Evolutionary conservation across 768 basidiomycete genomes (phyloP).

Genomic region (Russula sp.): DNA sequence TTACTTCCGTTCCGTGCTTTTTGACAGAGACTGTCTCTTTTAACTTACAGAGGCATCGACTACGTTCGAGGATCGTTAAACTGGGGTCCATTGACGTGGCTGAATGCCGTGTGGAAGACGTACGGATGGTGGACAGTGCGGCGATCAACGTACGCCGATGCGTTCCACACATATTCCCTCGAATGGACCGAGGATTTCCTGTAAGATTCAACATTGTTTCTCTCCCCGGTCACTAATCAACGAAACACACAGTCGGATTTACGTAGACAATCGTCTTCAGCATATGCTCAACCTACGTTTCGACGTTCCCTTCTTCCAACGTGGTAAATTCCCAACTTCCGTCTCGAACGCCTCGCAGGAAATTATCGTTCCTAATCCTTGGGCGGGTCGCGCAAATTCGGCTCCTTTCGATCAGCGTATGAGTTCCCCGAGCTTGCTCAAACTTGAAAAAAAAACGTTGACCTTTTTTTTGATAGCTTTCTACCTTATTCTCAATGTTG

Average conservation of each 20-base stretch:
- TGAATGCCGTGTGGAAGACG: conserved; percentile 57
- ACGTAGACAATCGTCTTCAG: conserved; percentile 80
- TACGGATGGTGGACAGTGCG: conserved; percentile 74
- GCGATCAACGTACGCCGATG: conserved; percentile 61
- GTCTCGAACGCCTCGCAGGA: conserved; percentile 58
- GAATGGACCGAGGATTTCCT: conserved; percentile 85
- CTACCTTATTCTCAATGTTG: conserved; percentile 81
- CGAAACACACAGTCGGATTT: conserved; percentile 52
- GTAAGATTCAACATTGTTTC: conserved; percentile 41
- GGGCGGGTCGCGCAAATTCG: conserved; percentile 62
- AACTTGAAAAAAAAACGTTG: neutral
- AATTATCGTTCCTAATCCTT: conserved; percentile 67
- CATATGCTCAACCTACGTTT: conserved; percentile 69
- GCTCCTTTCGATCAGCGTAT: conserved; percentile 83
- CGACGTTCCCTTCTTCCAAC: conserved; percentile 73
- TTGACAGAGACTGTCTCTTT: conserved; percentile 31
- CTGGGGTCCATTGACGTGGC: conserved; percentile 47
- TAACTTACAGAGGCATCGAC: conserved; percentile 42
- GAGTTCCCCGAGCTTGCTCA: conserved; percentile 1
- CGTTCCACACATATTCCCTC: conserved; percentile 78
- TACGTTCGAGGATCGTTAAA: conserved; percentile 47
- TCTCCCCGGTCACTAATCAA: conserved; percentile 24
- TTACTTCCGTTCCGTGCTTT: neutral
- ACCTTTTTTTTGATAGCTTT: conserved; percentile 49
- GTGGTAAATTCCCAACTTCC: conserved; percentile 64